These are phyloP conservation scores for Zopfia rhizophila DNA, from an alignment of 2,329 filamentous ascomycete genomes.

Conservation along the genomic window DNA sequence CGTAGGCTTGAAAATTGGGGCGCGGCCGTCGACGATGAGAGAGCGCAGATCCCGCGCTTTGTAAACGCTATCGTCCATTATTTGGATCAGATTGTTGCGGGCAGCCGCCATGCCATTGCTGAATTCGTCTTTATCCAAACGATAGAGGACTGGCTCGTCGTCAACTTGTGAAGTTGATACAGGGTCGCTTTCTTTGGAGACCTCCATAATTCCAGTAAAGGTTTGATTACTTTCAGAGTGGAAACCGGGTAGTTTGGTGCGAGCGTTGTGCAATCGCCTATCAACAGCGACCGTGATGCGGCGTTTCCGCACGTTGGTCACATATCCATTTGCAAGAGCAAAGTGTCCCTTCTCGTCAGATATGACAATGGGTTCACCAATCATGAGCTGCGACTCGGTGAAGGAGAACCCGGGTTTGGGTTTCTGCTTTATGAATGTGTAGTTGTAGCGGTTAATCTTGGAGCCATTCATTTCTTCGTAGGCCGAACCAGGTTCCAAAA, in stretches of 20 bases:
- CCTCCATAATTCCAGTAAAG: conserved; percentile 92
- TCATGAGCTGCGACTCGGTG: conserved; percentile 84
- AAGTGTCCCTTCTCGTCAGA: conserved; percentile 97
- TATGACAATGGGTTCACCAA: conserved; percentile 94
- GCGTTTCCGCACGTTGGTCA: conserved; percentile 78
- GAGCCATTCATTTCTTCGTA: conserved; percentile 74
- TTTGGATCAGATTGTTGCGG: conserved; percentile 89
- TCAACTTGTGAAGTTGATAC: conserved; percentile 50
- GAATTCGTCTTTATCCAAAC: conserved; percentile 97
- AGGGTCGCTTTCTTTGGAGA: conserved; percentile 65
- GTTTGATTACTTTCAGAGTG: conserved; percentile 80
- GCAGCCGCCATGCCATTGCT: conserved; percentile 97
- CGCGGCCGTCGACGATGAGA: conserved; percentile 79
- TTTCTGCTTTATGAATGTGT: conserved; percentile 81
- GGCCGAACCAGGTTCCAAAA: conserved; percentile 81
- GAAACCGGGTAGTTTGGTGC: conserved; percentile 79
- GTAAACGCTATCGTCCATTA: conserved; percentile 83
- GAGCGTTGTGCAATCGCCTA: conserved; percentile 85
- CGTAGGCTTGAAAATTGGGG: conserved; percentile 76
- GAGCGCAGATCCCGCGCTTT: conserved; percentile 77
- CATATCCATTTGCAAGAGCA: conserved; percentile 90
- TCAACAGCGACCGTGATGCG: conserved; percentile 91
- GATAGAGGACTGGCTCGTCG: conserved; percentile 73
- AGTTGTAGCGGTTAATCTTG: conserved; percentile 92
- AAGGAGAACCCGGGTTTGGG: conserved; percentile 77